Conservation (phyloP, 495 filamentous ascomycete genomes). For the Xylaria cubensis region DNA sequence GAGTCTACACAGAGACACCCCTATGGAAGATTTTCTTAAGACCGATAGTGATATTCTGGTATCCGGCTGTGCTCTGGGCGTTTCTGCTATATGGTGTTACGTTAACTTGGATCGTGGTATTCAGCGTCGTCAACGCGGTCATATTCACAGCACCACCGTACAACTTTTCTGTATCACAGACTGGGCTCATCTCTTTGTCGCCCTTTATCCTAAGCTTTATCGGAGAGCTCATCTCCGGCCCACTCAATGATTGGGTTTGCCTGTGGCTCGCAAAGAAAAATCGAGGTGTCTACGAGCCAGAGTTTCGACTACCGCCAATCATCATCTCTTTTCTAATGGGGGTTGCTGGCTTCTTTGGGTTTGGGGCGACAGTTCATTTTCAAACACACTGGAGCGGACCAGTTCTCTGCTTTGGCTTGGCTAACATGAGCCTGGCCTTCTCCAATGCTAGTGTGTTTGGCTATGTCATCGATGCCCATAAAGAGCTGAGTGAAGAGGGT, state of each 20-base stretch:
- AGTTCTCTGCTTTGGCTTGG: conserved; percentile 59
- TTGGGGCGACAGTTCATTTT: conserved; percentile 64
- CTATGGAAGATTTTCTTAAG: conserved; percentile 58
- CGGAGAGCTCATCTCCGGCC: conserved; percentile 57
- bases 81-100: conserved; percentile 61
- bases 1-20: conserved; percentile 52
- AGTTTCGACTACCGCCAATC: conserved; percentile 60
- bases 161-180: conserved; percentile 57
- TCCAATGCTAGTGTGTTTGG: conserved; percentile 60
- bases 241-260: conserved; percentile 59
- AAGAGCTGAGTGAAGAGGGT: conserved; percentile 56
- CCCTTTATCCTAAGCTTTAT: conserved; percentile 58
- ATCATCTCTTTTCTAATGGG: conserved; percentile 51
- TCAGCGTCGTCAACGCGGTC: conserved; percentile 58
- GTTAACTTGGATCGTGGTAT: conserved; percentile 60
- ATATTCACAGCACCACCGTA: conserved; percentile 60
- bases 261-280: conserved; percentile 55
- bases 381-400: conserved; percentile 62
- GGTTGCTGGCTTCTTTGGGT: conserved; percentile 63
- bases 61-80: conserved; percentile 61
- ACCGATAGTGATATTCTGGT: conserved; percentile 59
- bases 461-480: conserved; percentile 62
- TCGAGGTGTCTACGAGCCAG: conserved; percentile 60
- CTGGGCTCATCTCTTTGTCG: conserved; percentile 57
- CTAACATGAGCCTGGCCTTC: conserved; percentile 61